Base-by-base conservation (phyloP, 352 stramenopile genomes). In the Globisporangium okanoganense region DNA sequence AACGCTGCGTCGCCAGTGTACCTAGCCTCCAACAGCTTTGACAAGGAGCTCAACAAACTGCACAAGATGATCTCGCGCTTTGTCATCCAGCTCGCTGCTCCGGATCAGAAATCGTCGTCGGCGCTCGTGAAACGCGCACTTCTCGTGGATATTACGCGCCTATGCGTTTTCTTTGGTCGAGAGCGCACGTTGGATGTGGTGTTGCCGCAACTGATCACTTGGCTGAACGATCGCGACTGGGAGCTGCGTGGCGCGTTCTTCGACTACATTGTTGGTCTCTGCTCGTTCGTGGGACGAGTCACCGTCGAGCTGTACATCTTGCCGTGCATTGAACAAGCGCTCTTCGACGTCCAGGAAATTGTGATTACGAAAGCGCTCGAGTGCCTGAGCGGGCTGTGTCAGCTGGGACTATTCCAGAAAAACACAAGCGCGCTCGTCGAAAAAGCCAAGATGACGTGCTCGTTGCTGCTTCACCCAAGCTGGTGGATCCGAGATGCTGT, bases 101-200 rank as follows among this genome's bases (percentile, higher is more conserved):
- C 76, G 0, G 86, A 96, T 62, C 85, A 95, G 56, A 94, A 94
- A 56, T 79, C 81, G 13, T 93, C 94, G 48, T 98, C 96, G 22
- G 94, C 93, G 29, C 77, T 98, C 38, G 88, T 97, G 14, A 99
- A 99, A 67, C 92, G 89, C 27, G 91, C 94, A 20, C 68, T 99
- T n/a, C 76, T 99, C 24, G 67, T 83, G 16, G 91, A 98, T 67
- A 95, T 99, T 48, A 95, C 90, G n/a, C 80, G 92, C 10, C 76
- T 99, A 9, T 99, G 96, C 53, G 88, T 97, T 20, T 99, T 99
- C 69, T 99, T 99, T 71, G 96, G 95, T 0, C 84, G 88, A 38
- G 96, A 99, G 57, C 82, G 89, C 31, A 97, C 94, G 2, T 82
- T 98, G 48, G 91, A 97, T 47, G 96, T 98, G 36, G 94, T 99